These are phyloP conservation scores for Gastrodia elata DNA, from an alignment of 106 monocot genomes.

Conservation along the genomic window DNA sequence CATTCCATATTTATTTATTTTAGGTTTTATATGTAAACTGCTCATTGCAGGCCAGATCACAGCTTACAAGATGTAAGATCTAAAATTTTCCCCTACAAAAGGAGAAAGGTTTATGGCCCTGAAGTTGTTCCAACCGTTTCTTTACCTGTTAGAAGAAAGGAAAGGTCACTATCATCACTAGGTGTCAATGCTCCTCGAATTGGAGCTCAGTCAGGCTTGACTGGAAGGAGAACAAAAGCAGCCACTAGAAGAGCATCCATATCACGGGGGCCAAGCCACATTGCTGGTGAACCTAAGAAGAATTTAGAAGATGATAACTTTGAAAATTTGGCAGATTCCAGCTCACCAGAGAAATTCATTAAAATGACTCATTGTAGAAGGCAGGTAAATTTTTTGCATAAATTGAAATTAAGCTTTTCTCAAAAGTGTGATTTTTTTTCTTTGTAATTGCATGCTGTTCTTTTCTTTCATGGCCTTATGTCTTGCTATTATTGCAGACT, in stretches of 20 bases:
- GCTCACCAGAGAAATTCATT: constrained; percentile 11
- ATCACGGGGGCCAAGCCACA: constrained; percentile 36
- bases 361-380: constrained; percentile 30
- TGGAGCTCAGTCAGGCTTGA: constrained; percentile 38
- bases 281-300: constrained; percentile 28
- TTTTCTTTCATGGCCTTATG: neutral
- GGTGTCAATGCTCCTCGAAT: constrained; percentile 70
- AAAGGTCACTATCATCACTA: constrained; percentile 91
- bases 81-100: constrained; percentile 82
- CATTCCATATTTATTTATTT: neutral
- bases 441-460: neutral
- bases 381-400: constrained; percentile 33
- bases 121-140: constrained; percentile 39
- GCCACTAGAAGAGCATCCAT: constrained; percentile 44
- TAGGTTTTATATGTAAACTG: neutral
- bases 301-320: constrained; percentile 35
- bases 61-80: constrained; percentile 79
- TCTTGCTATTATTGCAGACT: constrained; percentile 30
- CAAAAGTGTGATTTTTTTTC: neutral
- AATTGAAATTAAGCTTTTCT: neutral
- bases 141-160: constrained; percentile 74
- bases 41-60: constrained; percentile 71
- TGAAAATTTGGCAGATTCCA: constrained; percentile 33
- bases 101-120: constrained; percentile 46
- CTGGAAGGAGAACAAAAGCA: constrained; percentile 69